Conservation (phyloP, 805 yeast species). For the Scheffersomyces ergatensis region DNA sequence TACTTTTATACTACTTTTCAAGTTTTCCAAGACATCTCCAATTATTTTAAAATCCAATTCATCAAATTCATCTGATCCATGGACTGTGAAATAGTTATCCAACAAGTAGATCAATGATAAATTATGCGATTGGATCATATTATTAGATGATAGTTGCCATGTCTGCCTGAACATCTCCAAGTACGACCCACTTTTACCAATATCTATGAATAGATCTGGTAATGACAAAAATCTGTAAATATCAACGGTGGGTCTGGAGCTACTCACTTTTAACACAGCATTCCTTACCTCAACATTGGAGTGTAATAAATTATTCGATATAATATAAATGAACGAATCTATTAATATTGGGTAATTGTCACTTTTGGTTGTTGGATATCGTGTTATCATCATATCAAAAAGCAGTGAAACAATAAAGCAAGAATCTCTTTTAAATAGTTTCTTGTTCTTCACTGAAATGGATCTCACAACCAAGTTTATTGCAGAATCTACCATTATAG, state of each 20-base stretch:
- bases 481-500: neutral
- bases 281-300: neutral
- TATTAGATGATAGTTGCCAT: neutral
- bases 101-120: constrained; percentile 10
- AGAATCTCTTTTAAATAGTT: no score
- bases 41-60: constrained; percentile 16
- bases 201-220: neutral
- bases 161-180: neutral
- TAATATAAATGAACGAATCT: neutral
- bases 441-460: neutral
- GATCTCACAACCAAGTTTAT: neutral
- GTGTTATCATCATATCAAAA: neutral
- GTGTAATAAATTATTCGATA: neutral
- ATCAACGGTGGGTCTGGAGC: neutral
- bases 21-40: constrained; percentile 14
- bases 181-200: neutral
- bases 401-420: no score
- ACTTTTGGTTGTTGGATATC: neutral
- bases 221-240: neutral
- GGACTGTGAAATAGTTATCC: constrained; percentile 14
- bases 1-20: neutral
- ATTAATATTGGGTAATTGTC: neutral
- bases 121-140: neutral
- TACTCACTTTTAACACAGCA: neutral
- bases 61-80: constrained; percentile 11